Base-by-base conservation (phyloP, 2,329 filamentous ascomycete species). In the Cladosporium phlei region DNA sequence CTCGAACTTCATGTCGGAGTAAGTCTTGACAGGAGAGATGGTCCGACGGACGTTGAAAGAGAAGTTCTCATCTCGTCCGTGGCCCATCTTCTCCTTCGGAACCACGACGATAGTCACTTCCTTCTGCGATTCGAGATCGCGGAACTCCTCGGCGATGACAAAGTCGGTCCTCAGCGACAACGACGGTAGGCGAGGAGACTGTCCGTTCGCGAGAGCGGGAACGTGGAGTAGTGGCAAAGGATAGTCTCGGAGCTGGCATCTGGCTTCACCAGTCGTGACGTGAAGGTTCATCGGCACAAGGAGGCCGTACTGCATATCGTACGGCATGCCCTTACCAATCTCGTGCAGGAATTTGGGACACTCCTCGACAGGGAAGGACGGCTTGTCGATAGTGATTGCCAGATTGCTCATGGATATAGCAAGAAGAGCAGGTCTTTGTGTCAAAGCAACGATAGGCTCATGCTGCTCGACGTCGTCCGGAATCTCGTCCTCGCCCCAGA, bases 301-400 rank as follows among this genome's bases (percentile, higher is more conserved):
- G 16, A 98, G 74, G 8, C 88, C 83, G 64, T 97, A 98, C 60
- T 91, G 75, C 79, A 89, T 98, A 59, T 94, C 84, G 52, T 81
- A 76, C 1, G 93, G 93, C 81, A 98, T 94, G 1, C 93, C 93
- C 69, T 98, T 98, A n/a, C 93, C 93, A 48, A 97, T 83, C 38
- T 81, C 80, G 61, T 96, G 79, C 20, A 98, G 72, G 62, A 95
- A 98, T 12, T 85, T 79, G 0, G 91, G 86, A 46, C 91, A 80
- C 10, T 95, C 83, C 2, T 80, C 75, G 49, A 95, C 72, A 0
- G 89, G 85, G 62, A 98, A 98, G 0, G 87, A 91, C 1, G 93
- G 93, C 64, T 95, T 96, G 66, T 97, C 93, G 49, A 98, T 75
- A 24, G 82, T 74, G 46, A 98, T 76, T 53, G 91, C 85, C 24